Percentiles rank a stretch among this genome's conserved stretches.
Conservation (phyloP, 2,329 filamentous ascomycete species). For the Orbilia brochopaga region DNA sequence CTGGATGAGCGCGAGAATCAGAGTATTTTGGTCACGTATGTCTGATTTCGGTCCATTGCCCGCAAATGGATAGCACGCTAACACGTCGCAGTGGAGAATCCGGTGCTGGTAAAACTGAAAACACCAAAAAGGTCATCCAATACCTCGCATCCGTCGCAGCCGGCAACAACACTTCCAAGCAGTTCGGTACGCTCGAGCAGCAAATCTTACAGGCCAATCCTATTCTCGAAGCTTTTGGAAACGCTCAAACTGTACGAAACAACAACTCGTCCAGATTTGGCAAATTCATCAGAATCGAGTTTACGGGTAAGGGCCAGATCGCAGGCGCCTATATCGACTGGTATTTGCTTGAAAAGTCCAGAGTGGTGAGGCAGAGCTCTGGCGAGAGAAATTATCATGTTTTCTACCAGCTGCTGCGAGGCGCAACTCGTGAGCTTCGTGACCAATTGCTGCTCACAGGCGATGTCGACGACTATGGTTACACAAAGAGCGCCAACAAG, state of each 20-base stretch:
- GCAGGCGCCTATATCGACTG: conserved; percentile 97
- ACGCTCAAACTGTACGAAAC: conserved; percentile 95
- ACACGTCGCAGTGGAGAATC: conserved; percentile 73
- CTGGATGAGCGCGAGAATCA: conserved; percentile 96
- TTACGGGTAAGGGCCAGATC: conserved; percentile 84
- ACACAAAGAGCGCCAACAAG: conserved; percentile 89
- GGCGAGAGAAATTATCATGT: conserved; percentile 96
- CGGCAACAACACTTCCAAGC: conserved; percentile 72
- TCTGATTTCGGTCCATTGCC: too few relatives aligned
- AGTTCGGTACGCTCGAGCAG: conserved; percentile 86
- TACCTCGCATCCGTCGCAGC: conserved; percentile 93
- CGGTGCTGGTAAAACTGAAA: conserved; percentile 96
- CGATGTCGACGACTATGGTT: conserved; percentile 84
- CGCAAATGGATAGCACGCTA: conserved; percentile 31
- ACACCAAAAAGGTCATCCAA: conserved; percentile 99
- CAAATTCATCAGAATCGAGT: conserved; percentile 98
- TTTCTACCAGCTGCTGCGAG: conserved; percentile 92
- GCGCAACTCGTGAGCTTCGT: conserved; percentile 75
- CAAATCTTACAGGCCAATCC: conserved; percentile 96
- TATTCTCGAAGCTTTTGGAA: conserved; percentile 96
- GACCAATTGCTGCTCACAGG: conserved; percentile 77
- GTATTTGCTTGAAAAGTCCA: conserved; percentile 98
- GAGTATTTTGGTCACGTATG: conserved; percentile 88
- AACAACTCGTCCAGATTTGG: conserved; percentile 98
- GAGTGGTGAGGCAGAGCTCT: conserved; percentile 84